Evolutionary conservation across 192 early-diverging fungal species (phyloP).

Genomic region (Gryganskiella cystojenkinii): DNA sequence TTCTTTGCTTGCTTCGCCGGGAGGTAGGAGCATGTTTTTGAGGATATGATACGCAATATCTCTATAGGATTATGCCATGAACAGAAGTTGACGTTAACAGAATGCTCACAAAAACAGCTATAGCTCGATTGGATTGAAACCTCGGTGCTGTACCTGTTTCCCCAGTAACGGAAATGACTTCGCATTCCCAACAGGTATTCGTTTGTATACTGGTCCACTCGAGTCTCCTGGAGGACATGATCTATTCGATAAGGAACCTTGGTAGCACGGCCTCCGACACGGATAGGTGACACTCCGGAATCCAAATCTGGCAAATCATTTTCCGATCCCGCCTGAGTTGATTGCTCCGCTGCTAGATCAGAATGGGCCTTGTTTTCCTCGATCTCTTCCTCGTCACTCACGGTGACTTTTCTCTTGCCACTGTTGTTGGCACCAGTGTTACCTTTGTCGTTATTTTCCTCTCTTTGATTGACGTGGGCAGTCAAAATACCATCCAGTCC

Average conservation of each 20-base stretch:
- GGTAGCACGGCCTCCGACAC: slow-evolving; percentile 27
- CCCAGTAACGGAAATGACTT: slow-evolving; percentile 67
- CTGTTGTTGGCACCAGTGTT: not conserved
- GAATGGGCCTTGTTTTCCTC: not conserved
- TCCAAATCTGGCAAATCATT: not conserved
- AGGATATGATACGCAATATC: slow-evolving; percentile 47
- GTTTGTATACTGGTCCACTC: slow-evolving; percentile 62
- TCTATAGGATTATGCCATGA: not conserved
- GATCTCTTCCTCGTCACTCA: not conserved
- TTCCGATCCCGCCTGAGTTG: too few relatives aligned
- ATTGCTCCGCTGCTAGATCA: too few relatives aligned
- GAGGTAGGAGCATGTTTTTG: slow-evolving; percentile 16
- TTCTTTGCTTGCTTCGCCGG: not conserved
- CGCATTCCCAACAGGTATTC: slow-evolving; percentile 64
- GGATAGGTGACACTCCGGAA: not conserved
- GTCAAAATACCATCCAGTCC: slow-evolving; percentile 12
- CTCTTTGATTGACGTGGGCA: not conserved
- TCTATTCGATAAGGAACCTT: slow-evolving; percentile 55
- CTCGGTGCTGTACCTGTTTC: slow-evolving; percentile 52
- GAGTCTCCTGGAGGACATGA: slow-evolving; percentile 62
- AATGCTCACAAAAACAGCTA: not conserved
- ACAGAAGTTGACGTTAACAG: not conserved
- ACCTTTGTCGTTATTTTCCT: not conserved
- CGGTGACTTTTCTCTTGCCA: slow-evolving; percentile 6
- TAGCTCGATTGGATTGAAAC: not conserved